These are phyloP conservation scores for Fusarium devonianum DNA, from an alignment of 2,329 filamentous ascomycete genomes.

Conservation along the genomic window DNA sequence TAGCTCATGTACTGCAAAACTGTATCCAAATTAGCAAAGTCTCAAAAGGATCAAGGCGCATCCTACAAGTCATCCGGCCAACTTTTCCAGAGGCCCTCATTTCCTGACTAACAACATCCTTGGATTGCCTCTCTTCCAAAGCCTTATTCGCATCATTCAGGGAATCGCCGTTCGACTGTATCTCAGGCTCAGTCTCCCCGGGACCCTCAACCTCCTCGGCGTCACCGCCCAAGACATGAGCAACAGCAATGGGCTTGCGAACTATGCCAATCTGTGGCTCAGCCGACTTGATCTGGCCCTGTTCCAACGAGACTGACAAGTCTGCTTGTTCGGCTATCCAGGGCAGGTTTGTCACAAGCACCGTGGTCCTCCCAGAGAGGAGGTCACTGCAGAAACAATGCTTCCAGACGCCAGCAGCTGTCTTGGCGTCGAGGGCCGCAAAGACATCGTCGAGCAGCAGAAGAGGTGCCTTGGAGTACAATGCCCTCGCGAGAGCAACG, in stretches of 20 bases:
- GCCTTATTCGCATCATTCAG: slow-evolving; percentile 45
- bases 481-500: slow-evolving; percentile 62
- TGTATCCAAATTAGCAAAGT: slow-evolving; percentile 33
- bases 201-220: slow-evolving; percentile 45
- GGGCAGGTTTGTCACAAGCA: slow-evolving; percentile 64
- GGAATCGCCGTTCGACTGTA: slow-evolving; percentile 41
- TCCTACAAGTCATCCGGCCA: slow-evolving; percentile 54
- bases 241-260: slow-evolving; percentile 54
- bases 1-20: slow-evolving; percentile 61
- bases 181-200: slow-evolving; percentile 36
- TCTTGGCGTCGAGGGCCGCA: slow-evolving; percentile 66
- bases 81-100: slow-evolving; percentile 55
- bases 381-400: slow-evolving; percentile 64
- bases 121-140: slow-evolving; percentile 46
- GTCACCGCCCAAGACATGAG: slow-evolving; percentile 48
- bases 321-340: slow-evolving; percentile 62
- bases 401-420: slow-evolving; percentile 62
- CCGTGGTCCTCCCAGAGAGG: slow-evolving; percentile 60
- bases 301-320: slow-evolving; percentile 55
- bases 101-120: slow-evolving; percentile 57
- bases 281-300: slow-evolving; percentile 50
- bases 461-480: slow-evolving; percentile 64
- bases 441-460: slow-evolving; percentile 67
- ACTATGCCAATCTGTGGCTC: slow-evolving; percentile 56
- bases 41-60: background rate